A percentile compares a stretch with the other conserved stretches of the same genome.
These are phyloP conservation scores for Fusarium foetens DNA, from an alignment of 2,329 filamentous ascomycete species.

Conservation along the genomic window DNA sequence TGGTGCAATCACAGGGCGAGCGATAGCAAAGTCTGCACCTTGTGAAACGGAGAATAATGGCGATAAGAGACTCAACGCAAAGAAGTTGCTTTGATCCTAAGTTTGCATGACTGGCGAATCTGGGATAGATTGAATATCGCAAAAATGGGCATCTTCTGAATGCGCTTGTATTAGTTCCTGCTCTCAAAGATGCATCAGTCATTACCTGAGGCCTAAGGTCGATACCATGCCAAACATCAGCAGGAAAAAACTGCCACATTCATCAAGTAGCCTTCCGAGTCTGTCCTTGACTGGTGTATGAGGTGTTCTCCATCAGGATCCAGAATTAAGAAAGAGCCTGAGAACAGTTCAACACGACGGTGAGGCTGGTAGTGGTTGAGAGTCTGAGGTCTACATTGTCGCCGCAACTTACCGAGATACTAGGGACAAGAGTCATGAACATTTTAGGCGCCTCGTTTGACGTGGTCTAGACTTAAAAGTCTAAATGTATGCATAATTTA, in stretches of 20 bases:
- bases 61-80: too few relatives aligned
- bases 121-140: neutral
- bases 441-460: neutral
- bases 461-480: neutral
- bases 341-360: fast-evolving
- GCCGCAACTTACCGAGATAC: too few relatives aligned
- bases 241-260: neutral
- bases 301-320: fast-evolving
- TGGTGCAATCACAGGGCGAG: neutral
- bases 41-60: neutral
- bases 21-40: neutral
- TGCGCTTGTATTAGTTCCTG: neutral
- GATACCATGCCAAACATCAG: neutral
- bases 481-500: neutral
- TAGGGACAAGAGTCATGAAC: neutral
- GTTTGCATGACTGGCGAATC: fast-evolving
- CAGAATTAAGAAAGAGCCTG: neutral
- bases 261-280: neutral
- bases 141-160: too few relatives aligned
- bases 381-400: neutral
- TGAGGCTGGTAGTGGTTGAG: neutral
- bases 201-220: neutral
- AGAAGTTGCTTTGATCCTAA: fast-evolving
- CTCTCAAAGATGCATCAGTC: neutral
- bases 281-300: fast-evolving